Conservation (phyloP, 2,329 filamentous ascomycete genomes). For the Diaporthe citri region DNA sequence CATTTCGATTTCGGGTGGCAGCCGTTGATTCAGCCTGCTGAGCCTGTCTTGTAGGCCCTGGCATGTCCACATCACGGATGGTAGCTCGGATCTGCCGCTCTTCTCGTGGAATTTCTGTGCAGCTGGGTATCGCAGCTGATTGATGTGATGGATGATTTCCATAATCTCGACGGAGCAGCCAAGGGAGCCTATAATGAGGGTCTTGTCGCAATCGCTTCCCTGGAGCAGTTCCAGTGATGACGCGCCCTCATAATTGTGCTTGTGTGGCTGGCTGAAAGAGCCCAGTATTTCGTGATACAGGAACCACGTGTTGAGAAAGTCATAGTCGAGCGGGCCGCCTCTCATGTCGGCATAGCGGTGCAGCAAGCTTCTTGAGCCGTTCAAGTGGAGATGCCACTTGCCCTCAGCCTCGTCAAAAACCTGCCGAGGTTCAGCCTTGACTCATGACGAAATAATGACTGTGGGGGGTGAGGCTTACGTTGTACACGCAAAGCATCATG, state of each 20-base stretch:
- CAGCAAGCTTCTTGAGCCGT: slow-evolving; percentile 56
- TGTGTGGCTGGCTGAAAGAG: slow-evolving; percentile 55
- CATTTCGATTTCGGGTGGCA: slow-evolving; percentile 46
- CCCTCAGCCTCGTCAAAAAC: slow-evolving; percentile 63
- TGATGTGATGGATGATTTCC: slow-evolving; percentile 57
- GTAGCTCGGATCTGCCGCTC: slow-evolving; percentile 7
- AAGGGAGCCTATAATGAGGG: slow-evolving; percentile 58
- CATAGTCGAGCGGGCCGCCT: slow-evolving; percentile 47
- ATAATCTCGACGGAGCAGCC: slow-evolving; percentile 62
- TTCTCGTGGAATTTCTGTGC: slow-evolving; percentile 5
- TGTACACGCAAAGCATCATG: slow-evolving; percentile 65
- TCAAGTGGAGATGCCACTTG: slow-evolving; percentile 59
- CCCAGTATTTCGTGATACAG: slow-evolving; percentile 61
- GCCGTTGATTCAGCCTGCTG: slow-evolving; percentile 45
- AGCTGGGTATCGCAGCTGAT: slow-evolving; percentile 48
- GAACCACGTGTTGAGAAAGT: slow-evolving; percentile 61
- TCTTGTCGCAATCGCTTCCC: slow-evolving; percentile 49
- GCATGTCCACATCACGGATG: slow-evolving; percentile 47
- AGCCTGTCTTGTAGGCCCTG: slow-evolving; percentile 46
- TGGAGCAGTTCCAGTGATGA: slow-evolving; percentile 47
- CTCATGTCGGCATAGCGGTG: slow-evolving; percentile 43
- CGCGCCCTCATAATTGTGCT: slow-evolving; percentile 43
- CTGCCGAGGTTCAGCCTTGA: slow-evolving; percentile 46
- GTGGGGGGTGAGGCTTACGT: slow-evolving; percentile 50
- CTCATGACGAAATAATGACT: neutral